Base-by-base conservation (phyloP, 164 flowering plant genomes). In the Dillenia suffruticosa region DNA sequence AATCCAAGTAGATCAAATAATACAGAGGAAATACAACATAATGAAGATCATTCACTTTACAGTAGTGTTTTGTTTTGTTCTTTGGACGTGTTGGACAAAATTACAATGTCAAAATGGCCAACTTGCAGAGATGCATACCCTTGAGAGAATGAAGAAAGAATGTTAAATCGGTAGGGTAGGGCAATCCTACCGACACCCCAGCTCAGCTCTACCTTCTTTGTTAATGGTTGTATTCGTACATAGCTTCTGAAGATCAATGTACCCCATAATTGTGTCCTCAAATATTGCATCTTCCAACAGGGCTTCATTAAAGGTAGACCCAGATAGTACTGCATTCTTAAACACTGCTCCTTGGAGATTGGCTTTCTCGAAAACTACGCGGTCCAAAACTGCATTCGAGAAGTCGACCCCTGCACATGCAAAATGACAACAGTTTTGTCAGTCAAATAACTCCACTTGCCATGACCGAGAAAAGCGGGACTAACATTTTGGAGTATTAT, bases 261-360 rank as follows among this genome's bases (percentile, higher is more conserved):
- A 94, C 44, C 98, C 97, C 1, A 91, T 86, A 43, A 94, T 91
- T 68, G 97, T 91, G 78, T 91, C 99, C 74, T 94, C 97, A 68
- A 94, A 91, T 16, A 73, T 76, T 26, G 74, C 98, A 80, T 81
- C 89, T 61, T 83, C 70, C 44, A 94, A 81, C 46, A 81, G 72
- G 59, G 96, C 95, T 16, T 82, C 84, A 26, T 75, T 74, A 61
- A 94, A 94, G 15, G 96, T 89, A 63, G 97, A 90, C 5, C 97
- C 97, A 10, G 98, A 89, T 44, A 89, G 65, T 5, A 89, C 91
- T 1, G 89, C 61, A 67, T 94, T 94, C 79, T 49, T 94, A 59
- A 94, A 94, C 19, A 80, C 63, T 8, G 89, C 97, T 75, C 98
- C 98, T 73, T 78, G 74, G 43, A 93, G 85, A 70, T 93, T 61